Evolutionary conservation across 73 alveolate species (phyloP).

Genomic region (Uronychia binucleata): DNA sequence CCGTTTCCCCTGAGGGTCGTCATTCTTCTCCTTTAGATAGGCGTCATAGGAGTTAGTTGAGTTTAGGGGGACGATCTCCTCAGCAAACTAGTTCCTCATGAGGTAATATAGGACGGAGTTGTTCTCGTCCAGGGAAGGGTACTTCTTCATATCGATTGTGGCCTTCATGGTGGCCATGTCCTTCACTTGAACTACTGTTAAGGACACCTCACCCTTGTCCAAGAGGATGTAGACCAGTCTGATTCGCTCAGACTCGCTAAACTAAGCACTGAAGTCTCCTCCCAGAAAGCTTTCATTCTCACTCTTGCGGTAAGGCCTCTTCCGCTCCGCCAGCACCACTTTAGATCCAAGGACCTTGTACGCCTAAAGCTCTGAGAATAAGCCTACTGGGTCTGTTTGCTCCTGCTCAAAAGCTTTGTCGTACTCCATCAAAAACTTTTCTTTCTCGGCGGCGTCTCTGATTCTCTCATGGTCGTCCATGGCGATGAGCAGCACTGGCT

Average conservation of each 20-base stretch:
- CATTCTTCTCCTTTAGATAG: not conserved
- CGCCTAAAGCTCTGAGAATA: not conserved
- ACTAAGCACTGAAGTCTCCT: not conserved
- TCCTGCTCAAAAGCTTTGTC: not conserved
- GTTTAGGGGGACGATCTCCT: not conserved
- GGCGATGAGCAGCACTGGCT: constrained; percentile 22
- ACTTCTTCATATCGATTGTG: not conserved
- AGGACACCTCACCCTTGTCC: not conserved
- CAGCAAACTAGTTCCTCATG: not conserved
- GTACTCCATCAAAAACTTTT: constrained; percentile 11
- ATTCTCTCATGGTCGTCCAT: constrained; percentile 16
- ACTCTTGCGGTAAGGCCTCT: not conserved
- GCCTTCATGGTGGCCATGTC: not conserved
- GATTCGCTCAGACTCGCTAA: not conserved
- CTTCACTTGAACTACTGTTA: not conserved
- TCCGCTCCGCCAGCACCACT: too few species aligned
- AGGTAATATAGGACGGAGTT: not conserved
- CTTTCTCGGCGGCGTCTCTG: constrained; percentile 47
- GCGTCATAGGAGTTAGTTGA: not conserved
- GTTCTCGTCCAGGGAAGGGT: not conserved
- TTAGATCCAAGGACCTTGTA: not conserved
- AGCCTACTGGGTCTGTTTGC: not conserved
- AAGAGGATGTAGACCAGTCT: not conserved
- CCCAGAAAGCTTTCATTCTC: not conserved
- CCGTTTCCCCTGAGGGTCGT: not conserved